Percentiles rank a stretch among this genome's conserved stretches.
Conservation (phyloP, 2,329 filamentous ascomycete genomes). For the Calonectria pseudoreteaudii region DNA sequence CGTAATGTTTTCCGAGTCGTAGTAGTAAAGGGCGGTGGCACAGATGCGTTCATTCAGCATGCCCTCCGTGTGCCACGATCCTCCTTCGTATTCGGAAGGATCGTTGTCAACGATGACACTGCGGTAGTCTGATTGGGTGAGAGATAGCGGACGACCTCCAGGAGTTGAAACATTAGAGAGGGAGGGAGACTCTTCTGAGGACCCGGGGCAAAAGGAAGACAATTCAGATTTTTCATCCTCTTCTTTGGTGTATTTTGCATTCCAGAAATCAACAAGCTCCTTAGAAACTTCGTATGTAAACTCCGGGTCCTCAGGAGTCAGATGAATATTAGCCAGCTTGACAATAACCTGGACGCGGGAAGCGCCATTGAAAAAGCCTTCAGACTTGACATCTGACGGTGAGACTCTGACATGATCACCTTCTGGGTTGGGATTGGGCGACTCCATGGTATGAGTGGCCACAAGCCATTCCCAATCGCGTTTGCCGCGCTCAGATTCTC, state of each 20-base stretch:
- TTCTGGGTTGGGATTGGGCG: slow-evolving; percentile 26
- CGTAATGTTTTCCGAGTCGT: slow-evolving; percentile 70
- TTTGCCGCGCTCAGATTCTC: slow-evolving; percentile 31
- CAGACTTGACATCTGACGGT: slow-evolving; percentile 39
- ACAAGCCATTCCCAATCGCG: slow-evolving; percentile 45
- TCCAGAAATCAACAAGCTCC: slow-evolving; percentile 1
- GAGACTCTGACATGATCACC: slow-evolving; percentile 17
- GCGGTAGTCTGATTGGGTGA: neutral
- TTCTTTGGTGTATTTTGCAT: neutral
- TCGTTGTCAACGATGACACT: neutral
- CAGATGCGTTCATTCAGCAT: slow-evolving; percentile 72
- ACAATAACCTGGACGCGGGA: slow-evolving; percentile 69
- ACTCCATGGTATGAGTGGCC: slow-evolving; percentile 37
- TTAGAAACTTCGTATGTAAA: neutral
- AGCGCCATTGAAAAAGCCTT: slow-evolving; percentile 44
- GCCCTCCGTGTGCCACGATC: slow-evolving; percentile 69
- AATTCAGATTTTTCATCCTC: neutral
- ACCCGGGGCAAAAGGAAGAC: neutral
- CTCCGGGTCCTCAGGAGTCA: slow-evolving; percentile 67
- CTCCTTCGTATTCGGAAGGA: slow-evolving; percentile 56
- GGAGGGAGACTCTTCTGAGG: neutral
- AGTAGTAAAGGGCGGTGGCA: slow-evolving; percentile 72
- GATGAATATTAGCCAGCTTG: slow-evolving; percentile 71
- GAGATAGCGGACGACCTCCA: neutral
- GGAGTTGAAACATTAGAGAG: neutral